Base-by-base conservation (phyloP, 208 protist species). In the Borovskyia barvae region DNA sequence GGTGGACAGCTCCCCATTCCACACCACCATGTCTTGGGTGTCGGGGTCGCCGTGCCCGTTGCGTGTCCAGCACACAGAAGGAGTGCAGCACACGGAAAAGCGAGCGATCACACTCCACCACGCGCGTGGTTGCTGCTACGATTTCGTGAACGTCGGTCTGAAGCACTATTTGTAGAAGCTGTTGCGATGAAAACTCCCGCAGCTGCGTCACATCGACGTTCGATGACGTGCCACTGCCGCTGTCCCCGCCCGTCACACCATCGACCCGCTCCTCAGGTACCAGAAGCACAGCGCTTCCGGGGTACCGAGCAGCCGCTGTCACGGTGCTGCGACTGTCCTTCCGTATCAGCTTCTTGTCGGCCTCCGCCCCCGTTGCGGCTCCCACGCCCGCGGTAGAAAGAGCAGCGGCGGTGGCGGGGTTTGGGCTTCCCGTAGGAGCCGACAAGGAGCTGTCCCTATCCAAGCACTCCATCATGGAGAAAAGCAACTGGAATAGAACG, bases 401-500 rank as follows among this genome's bases (percentile, higher is more conserved):
- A 43, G 14, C 39, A n/a, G 39, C 8, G 39, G 39, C 7, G 14
- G 8, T n/a, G 39, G 39, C 4, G 39, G 39, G 8, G 39, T 6
- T 12, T 5, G 3, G 39, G 14, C 9, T 39, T 39, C 33, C 33
- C 33, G 9, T 8, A 39, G 9, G 33, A 15, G 33, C 9, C 33
- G 33, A 8, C 33, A 14, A 14, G 15, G 33, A 24, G 32, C 51
- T 41, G 52, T 72, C 62, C 22, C 19, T 53, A 24, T 70, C 52
- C 0, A 80, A 30, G n/a, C 60, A 50, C 36, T 73, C 39, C 41
- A 77, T 40, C 17, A 85, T 20, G 14, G 64, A 49, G 26, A 70
- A 46, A 15, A 78, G 47, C 15, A 75, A 54, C 24, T 72, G 69
- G 8, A 74, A 63, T 15, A 77, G 35, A 11, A 74, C 63, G 11